Evolutionary conservation across 345 rosid genomes (phyloP).

Genomic region (Ceriops tagal): DNA sequence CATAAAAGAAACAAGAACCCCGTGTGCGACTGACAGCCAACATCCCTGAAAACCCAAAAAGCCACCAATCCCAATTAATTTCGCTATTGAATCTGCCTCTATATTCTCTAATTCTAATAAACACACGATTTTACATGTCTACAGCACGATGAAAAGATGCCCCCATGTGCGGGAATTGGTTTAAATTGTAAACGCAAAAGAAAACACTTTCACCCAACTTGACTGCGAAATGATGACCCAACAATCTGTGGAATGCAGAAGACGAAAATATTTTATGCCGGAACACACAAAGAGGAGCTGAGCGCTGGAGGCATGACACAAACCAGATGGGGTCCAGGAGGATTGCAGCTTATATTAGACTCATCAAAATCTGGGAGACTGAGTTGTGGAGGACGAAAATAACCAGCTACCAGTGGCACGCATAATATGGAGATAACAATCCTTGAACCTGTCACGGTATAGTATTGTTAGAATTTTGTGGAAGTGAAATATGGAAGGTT

Average conservation of each 20-base stretch:
- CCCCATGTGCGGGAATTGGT: background rate
- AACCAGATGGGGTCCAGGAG: constrained; percentile 73
- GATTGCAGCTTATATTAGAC: constrained; percentile 69
- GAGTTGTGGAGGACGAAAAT: constrained; percentile 80
- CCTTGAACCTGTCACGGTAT: constrained; percentile 53
- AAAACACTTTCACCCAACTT: background rate
- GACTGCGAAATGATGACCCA: background rate
- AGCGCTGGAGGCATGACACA: constrained; percentile 85
- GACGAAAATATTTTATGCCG: constrained; percentile 36
- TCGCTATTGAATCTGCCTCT: background rate
- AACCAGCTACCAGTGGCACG: constrained; percentile 81
- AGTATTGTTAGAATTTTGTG: background rate
- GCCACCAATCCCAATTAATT: background rate
- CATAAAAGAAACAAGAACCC: background rate
- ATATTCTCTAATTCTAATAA: constrained; percentile 1
- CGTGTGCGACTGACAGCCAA: background rate
- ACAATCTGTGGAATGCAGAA: background rate
- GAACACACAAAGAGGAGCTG: constrained; percentile 79
- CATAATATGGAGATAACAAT: constrained; percentile 73
- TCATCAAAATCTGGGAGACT: constrained; percentile 59
- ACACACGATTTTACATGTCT: constrained; percentile 18
- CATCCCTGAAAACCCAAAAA: background rate
- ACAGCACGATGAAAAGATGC: background rate
- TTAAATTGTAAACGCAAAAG: background rate
- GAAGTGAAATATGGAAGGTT: background rate